Evolutionary conservation across 768 basidiomycete species (phyloP).

Genomic region (Trametes cinnabarina): DNA sequence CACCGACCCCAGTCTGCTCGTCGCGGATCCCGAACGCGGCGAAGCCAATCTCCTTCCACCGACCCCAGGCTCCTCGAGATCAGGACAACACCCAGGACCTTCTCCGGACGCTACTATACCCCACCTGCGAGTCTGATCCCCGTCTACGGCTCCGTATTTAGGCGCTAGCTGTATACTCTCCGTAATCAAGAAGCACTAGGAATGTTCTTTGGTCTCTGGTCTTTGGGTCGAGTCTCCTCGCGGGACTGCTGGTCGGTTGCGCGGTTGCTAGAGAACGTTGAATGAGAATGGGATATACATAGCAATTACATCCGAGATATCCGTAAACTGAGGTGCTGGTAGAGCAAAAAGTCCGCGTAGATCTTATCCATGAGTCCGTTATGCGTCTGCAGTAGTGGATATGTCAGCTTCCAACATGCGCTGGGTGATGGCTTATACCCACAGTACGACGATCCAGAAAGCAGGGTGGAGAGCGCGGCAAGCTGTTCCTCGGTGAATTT

Average conservation of each 20-base stretch:
- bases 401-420: too few species aligned
- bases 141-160: not conserved
- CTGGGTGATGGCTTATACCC: conserved; percentile 34
- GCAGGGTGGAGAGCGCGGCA: conserved; percentile 73
- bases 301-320: not conserved
- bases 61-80: conserved; percentile 10
- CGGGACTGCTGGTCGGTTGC: not conserved
- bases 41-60: conserved; percentile 20
- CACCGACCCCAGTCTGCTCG: conserved; percentile 49
- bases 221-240: not conserved
- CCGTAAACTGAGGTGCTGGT: conserved; percentile 1
- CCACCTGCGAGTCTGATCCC: conserved; percentile 15
- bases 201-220: not conserved
- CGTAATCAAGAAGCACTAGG: conserved; percentile 9
- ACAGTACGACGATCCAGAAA: conserved; percentile 87
- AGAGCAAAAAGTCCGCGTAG: conserved; percentile 4
- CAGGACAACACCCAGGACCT: not conserved
- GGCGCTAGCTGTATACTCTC: conserved; percentile 9
- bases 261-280: not conserved
- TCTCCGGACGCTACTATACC: conserved; percentile 17
- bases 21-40: conserved; percentile 37
- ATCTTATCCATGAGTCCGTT: not conserved
- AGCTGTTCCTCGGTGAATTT: conserved; percentile 86
- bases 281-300: not conserved
- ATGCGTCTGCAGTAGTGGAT: conserved; percentile 13